Conservation (phyloP, 163 green algal genomes). For the Chlorella variabilis region DNA sequence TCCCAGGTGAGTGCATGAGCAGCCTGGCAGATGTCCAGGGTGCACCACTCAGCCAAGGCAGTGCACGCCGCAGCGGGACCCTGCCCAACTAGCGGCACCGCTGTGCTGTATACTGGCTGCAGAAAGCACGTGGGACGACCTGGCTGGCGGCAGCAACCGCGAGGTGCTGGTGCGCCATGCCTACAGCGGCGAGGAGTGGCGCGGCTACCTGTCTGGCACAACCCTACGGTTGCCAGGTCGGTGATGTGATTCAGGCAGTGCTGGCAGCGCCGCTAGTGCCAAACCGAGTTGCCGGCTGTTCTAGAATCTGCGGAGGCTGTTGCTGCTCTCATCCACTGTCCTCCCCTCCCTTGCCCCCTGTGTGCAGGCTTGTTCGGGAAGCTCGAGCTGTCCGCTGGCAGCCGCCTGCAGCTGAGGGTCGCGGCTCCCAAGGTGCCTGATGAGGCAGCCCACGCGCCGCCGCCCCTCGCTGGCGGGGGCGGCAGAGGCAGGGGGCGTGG, state of each 20-base stretch:
- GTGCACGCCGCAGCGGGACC: no score
- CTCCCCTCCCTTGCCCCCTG: no score
- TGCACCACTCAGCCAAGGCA: no score
- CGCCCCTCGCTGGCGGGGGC: not conserved
- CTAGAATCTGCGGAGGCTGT: not conserved
- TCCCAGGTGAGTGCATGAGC: slow-evolving; percentile 11
- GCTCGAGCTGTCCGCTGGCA: not conserved
- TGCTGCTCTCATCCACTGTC: not conserved
- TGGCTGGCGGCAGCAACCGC: not conserved
- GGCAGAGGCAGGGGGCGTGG: not conserved
- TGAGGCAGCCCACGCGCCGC: no score
- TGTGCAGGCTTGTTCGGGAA: not conserved
- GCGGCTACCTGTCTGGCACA: not conserved
- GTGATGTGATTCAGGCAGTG: not conserved
- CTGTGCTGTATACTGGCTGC: not conserved
- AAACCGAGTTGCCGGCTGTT: not conserved
- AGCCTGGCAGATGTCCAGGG: no score
- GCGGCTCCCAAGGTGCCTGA: not conserved
- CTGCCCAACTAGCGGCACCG: no score
- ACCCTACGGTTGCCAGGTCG: not conserved
- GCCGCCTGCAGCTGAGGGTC: not conserved
- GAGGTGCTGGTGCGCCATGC: slow-evolving; percentile 8
- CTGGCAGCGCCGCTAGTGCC: no score
- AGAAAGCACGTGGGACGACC: not conserved
- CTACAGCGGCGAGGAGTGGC: not conserved